Evolutionary conservation across 2,329 filamentous ascomycete species (phyloP).

Genomic region (Emmonsia crescens): DNA sequence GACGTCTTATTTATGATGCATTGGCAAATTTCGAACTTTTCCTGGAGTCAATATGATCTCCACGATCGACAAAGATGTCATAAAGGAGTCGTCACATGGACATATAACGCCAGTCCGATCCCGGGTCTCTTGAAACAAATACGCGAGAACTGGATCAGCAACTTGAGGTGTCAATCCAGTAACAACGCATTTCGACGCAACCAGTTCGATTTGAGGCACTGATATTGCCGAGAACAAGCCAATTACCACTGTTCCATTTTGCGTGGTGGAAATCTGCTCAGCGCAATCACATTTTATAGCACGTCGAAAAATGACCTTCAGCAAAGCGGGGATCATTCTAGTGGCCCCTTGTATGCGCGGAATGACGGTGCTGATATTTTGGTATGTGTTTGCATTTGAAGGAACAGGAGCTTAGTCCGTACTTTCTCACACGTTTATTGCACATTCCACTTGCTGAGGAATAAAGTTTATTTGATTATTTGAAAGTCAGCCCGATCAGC

Average conservation of each 20-base stretch:
- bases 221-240: background rate
- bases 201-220: background rate
- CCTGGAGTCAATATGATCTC: slow-evolving; percentile 2
- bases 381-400: background rate
- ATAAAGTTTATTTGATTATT: background rate
- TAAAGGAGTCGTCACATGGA: slow-evolving; percentile 6
- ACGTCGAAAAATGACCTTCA: background rate
- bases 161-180: background rate
- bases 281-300: background rate
- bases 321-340: background rate
- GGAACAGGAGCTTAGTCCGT: background rate
- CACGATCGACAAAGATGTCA: background rate
- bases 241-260: background rate
- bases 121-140: background rate
- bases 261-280: background rate
- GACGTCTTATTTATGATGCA: background rate
- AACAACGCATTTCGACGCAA: background rate
- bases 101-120: background rate
- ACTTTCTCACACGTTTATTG: background rate
- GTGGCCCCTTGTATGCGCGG: background rate
- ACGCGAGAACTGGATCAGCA: background rate
- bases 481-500: background rate
- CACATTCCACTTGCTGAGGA: background rate
- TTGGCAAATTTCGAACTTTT: background rate
- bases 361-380: background rate